Conservation (phyloP, 306 rosid species). For the Begonia peltatifolia region DNA sequence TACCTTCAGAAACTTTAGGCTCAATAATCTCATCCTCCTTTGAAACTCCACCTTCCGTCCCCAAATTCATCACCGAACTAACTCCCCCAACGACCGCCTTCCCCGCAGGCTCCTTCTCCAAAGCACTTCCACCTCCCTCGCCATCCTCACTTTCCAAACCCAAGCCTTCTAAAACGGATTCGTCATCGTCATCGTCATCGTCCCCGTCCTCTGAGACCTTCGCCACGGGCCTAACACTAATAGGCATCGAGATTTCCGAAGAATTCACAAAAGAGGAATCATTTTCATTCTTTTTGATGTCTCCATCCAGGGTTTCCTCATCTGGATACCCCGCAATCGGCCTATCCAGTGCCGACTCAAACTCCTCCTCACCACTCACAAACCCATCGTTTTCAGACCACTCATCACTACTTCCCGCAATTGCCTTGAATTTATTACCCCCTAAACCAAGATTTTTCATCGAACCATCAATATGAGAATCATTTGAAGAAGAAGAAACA, state of each 20-base stretch:
- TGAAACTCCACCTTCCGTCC: slow-evolving; percentile 8
- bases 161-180: slow-evolving; percentile 13
- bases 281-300: slow-evolving; percentile 2
- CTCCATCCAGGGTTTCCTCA: slow-evolving; percentile 10
- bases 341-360: slow-evolving; percentile 22
- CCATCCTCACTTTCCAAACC: slow-evolving; percentile 4
- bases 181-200: slow-evolving; percentile 16
- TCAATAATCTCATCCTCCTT: slow-evolving; percentile 8
- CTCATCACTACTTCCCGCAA: slow-evolving; percentile 12
- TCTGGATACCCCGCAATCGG: slow-evolving; percentile 22
- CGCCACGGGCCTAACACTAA: slow-evolving; percentile 36
- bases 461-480: slow-evolving; percentile 9
- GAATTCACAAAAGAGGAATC: slow-evolving; percentile 8
- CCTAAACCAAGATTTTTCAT: slow-evolving; percentile 4
- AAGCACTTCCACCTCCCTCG: slow-evolving; percentile 4
- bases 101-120: slow-evolving; percentile 3
- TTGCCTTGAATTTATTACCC: slow-evolving; percentile 5
- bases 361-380: slow-evolving; percentile 44
- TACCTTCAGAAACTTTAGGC: slow-evolving; percentile 3
- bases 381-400: slow-evolving; percentile 54
- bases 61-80: slow-evolving; percentile 14
- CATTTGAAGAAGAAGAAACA: slow-evolving; percentile 11
- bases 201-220: slow-evolving; percentile 38
- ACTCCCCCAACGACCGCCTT: slow-evolving; percentile 13
- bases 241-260: slow-evolving; percentile 17